A percentile compares a stretch with the other conserved stretches of the same genome.
Evolutionary conservation across 2,329 filamentous ascomycete species (phyloP).

Genomic region (Plectosphaerella plurivora): DNA sequence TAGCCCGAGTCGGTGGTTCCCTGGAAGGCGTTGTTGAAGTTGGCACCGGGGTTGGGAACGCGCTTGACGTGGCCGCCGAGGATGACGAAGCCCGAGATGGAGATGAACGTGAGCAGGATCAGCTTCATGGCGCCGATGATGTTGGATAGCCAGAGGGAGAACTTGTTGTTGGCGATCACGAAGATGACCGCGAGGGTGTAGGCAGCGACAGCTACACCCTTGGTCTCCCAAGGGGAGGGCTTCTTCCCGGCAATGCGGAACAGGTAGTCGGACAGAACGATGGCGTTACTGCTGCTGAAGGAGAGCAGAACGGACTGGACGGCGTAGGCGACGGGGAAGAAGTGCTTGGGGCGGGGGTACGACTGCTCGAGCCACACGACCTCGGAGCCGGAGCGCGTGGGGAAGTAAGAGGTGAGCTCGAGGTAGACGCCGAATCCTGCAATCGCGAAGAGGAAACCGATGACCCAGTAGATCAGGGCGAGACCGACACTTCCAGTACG

Average conservation of each 20-base stretch:
- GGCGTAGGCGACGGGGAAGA: constrained; percentile 62
- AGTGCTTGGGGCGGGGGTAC: constrained; percentile 58
- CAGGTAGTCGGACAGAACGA: constrained; percentile 60
- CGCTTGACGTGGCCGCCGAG: constrained; percentile 33
- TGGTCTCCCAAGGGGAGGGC: constrained; percentile 58
- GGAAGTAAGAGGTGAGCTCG: constrained; percentile 61
- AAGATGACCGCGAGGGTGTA: constrained; percentile 56
- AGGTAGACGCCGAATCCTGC: constrained; percentile 56
- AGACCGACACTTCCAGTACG: constrained; percentile 60
- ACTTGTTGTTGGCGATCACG: constrained; percentile 52
- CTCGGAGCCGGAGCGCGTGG: constrained; percentile 60
- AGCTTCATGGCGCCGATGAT: constrained; percentile 54
- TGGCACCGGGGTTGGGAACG: constrained; percentile 25
- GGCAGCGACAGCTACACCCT: constrained; percentile 60
- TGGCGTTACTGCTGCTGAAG: constrained; percentile 61
- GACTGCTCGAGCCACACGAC: constrained; percentile 67
- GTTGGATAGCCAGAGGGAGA: constrained; percentile 52
- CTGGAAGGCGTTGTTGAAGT: constrained; percentile 30
- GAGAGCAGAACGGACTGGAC: constrained; percentile 60
- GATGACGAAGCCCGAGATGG: constrained; percentile 57
- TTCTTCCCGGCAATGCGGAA: constrained; percentile 49
- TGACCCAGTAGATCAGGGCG: constrained; percentile 58
- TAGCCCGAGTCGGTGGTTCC: constrained; percentile 30
- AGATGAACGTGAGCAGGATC: constrained; percentile 55
- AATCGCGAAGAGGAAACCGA: constrained; percentile 55